phyloP scores from a whole-genome alignment of 108 stramenopile species.

The Cyclotella kingstonii region DNA sequence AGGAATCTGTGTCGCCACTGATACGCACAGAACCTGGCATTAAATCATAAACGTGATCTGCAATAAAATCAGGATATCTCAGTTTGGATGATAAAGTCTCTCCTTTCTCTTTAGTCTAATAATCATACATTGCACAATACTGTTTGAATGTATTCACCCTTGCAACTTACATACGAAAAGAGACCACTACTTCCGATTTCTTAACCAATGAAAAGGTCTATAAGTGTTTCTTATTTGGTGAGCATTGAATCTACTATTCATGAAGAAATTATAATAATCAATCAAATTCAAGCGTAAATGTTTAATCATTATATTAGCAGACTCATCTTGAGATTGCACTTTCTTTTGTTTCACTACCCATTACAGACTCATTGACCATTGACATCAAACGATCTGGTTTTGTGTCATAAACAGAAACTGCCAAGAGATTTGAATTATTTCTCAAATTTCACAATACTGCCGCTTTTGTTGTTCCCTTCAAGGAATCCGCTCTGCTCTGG shows the following conservation, averaged over 20 bases:
- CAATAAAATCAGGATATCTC: constrained; percentile 10
- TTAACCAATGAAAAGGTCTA: constrained; percentile 18
- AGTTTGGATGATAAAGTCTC: constrained; percentile 5
- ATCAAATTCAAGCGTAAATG: constrained; percentile 18
- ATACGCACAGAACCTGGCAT: background rate
- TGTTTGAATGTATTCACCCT: constrained; percentile 17
- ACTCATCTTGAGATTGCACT: background rate
- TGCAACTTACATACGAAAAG: constrained; percentile 19
- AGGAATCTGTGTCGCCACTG: too few relatives aligned
- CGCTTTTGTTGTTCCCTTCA: constrained; percentile 7
- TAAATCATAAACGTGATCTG: constrained; percentile 12
- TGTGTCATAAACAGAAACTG: too few relatives aligned
- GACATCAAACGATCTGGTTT: too few relatives aligned
- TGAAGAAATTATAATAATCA: constrained; percentile 30
- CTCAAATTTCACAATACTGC: too few relatives aligned
- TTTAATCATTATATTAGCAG: background rate
- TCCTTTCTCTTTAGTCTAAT: background rate
- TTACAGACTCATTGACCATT: constrained; percentile 12
- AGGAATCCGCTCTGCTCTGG: background rate
- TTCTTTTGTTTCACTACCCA: constrained; percentile 30
- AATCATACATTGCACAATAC: constrained; percentile 9
- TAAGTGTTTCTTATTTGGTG: constrained; percentile 29
- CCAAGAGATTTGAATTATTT: too few relatives aligned
- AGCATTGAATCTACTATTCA: constrained; percentile 19
- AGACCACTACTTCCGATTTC: constrained; percentile 42